Conservation (phyloP, 208 protist genomes). For the Acanthamoeba healyi region DNA sequence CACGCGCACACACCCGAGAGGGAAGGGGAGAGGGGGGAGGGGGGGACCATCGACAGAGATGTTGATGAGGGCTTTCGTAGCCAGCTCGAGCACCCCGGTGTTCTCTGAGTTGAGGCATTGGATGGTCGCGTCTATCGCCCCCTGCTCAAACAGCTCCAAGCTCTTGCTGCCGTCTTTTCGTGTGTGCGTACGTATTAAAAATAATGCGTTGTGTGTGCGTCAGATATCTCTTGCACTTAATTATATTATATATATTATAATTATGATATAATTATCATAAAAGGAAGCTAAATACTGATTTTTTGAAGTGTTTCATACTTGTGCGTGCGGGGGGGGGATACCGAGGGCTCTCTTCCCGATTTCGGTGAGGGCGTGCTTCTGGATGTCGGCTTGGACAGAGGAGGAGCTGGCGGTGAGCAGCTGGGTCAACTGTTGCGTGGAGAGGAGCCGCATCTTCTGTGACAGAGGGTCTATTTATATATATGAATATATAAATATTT, state of each 20-base stretch:
- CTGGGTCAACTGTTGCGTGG: slow-evolving; percentile 4
- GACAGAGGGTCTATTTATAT: not conserved
- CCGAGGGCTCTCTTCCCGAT: slow-evolving; percentile 36
- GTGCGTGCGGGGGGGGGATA: not conserved
- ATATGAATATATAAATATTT: too few relatives aligned
- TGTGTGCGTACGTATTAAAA: too few relatives aligned
- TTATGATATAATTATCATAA: too few relatives aligned
- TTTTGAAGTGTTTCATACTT: too few relatives aligned
- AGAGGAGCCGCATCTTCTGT: not conserved
- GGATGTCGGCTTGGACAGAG: not conserved
- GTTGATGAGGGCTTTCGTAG: slow-evolving; percentile 46
- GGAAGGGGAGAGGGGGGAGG: not conserved
- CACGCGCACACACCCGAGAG: too few relatives aligned
- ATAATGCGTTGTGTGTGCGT: too few relatives aligned
- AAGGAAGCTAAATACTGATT: too few relatives aligned
- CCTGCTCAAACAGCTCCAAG: not conserved
- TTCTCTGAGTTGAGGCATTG: not conserved
- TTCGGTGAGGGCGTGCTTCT: slow-evolving; percentile 39
- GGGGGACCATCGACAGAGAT: slow-evolving; percentile 40
- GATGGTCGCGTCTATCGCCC: slow-evolving; percentile 21
- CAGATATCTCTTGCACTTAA: too few relatives aligned
- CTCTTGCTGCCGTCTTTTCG: not conserved
- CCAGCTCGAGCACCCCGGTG: not conserved
- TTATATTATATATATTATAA: too few relatives aligned
- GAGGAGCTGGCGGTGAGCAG: not conserved